These are phyloP conservation scores for Coemansia sp. DNA, from an alignment of 192 early-diverging fungal species.

Conservation along the genomic window DNA sequence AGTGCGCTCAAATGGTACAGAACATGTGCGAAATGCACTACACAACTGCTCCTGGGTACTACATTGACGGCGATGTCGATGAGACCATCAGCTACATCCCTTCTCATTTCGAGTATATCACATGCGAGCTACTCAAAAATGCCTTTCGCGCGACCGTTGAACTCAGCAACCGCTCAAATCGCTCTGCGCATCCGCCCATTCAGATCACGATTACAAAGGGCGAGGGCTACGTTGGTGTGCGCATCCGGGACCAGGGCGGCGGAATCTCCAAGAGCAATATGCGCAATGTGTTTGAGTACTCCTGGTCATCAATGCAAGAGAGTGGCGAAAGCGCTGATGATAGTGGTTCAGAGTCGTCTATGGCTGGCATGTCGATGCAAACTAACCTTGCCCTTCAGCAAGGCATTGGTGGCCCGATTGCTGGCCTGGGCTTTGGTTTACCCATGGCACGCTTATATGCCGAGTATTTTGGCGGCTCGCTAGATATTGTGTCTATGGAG, in stretches of 20 bases:
- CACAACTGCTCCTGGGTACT: slow-evolving; percentile 70
- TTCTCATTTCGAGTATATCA: slow-evolving; percentile 92
- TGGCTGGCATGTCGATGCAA: slow-evolving; percentile 65
- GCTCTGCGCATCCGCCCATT: slow-evolving; percentile 67
- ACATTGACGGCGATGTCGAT: slow-evolving; percentile 58
- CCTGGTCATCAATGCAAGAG: slow-evolving; percentile 83
- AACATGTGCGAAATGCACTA: slow-evolving; percentile 93
- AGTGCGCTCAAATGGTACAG: slow-evolving; percentile 70
- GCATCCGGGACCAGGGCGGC: slow-evolving; percentile 90
- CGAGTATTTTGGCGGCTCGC: slow-evolving; percentile 88
- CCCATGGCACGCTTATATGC: slow-evolving; percentile 87
- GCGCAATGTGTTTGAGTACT: slow-evolving; percentile 86
- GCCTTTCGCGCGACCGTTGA: slow-evolving; percentile 85
- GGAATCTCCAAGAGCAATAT: slow-evolving; percentile 79
- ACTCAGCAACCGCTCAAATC: slow-evolving; percentile 51
- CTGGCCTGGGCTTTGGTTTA: slow-evolving; percentile 74
- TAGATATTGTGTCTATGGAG: slow-evolving; percentile 78
- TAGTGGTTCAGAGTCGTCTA: slow-evolving; percentile 3
- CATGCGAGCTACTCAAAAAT: slow-evolving; percentile 90
- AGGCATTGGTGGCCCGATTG: slow-evolving; percentile 92
- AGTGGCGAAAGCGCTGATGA: slow-evolving; percentile 57
- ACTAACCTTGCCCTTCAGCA: slow-evolving; percentile 78
- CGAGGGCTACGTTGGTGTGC: slow-evolving; percentile 74
- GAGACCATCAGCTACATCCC: slow-evolving; percentile 70
- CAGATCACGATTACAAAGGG: slow-evolving; percentile 83